Evolutionary conservation across 2,329 filamentous ascomycete species (phyloP).

Genomic region (Colletotrichum cuscutae): DNA sequence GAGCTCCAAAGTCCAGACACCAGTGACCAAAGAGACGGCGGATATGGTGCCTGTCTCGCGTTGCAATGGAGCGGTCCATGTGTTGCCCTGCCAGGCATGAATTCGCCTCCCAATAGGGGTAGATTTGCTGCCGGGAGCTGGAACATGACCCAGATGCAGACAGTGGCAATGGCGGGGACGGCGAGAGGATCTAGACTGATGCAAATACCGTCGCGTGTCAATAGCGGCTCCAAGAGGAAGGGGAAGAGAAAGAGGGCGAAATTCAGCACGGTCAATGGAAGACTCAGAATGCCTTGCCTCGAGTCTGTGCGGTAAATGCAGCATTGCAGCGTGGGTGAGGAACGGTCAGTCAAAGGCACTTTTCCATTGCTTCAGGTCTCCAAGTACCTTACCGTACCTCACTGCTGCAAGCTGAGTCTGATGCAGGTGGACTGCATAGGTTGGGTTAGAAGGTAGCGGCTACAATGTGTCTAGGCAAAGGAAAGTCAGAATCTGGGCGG

Average conservation of each 20-base stretch:
- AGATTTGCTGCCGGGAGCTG: background rate
- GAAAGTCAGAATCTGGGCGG: background rate
- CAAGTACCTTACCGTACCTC: background rate
- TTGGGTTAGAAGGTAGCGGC: background rate
- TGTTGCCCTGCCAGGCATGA: background rate
- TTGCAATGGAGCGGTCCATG: background rate
- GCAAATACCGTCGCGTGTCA: background rate
- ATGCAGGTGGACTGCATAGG: background rate
- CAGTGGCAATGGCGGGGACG: slow-evolving; percentile 12
- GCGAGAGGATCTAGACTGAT: slow-evolving; percentile 8
- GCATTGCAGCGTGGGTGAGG: background rate
- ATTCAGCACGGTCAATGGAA: background rate
- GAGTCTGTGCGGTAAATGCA: slow-evolving; percentile 26
- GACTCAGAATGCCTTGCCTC: background rate
- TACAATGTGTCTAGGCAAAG: background rate
- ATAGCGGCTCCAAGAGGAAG: background rate
- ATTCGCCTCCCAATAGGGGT: slow-evolving; percentile 12
- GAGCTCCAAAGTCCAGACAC: background rate
- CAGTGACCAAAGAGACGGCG: background rate
- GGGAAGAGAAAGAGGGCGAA: background rate
- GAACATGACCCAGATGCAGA: background rate
- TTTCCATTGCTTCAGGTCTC: no score
- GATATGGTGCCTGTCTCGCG: background rate
- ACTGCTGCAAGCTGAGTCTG: background rate
- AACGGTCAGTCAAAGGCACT: background rate